These are phyloP conservation scores for Neocallimastix lanati DNA, from an alignment of 192 early-diverging fungal genomes.

Conservation along the genomic window DNA sequence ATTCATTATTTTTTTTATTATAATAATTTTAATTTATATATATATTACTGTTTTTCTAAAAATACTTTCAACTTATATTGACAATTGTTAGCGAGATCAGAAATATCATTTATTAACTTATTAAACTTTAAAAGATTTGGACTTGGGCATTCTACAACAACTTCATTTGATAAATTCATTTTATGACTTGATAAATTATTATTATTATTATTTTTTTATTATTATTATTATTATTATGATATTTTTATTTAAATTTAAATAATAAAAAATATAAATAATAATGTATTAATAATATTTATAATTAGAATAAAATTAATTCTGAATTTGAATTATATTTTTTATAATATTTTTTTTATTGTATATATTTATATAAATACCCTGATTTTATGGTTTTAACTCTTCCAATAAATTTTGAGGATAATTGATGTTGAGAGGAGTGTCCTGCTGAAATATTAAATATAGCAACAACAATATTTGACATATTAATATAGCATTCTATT, in stretches of 20 bases:
- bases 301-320: too few species aligned
- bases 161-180: neutral
- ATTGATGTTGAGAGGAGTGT: neutral
- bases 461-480: neutral
- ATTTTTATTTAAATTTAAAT: too few species aligned
- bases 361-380: too few species aligned
- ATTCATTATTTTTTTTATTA: too few species aligned
- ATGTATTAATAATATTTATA: too few species aligned
- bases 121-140: neutral
- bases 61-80: neutral
- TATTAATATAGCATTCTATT: neutral
- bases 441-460: neutral
- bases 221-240: too few species aligned
- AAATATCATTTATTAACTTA: neutral
- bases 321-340: too few species aligned
- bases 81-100: neutral
- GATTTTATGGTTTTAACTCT: neutral
- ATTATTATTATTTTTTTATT: too few species aligned
- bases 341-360: too few species aligned
- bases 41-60: neutral
- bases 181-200: neutral
- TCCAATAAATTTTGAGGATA: neutral
- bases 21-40: neutral
- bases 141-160: neutral
- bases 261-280: too few species aligned